A percentile compares a stretch with the other conserved stretches of the same genome.
These are phyloP conservation scores for Ilex aquifolium DNA, from an alignment of 257 asterid species.

Conservation along the genomic window DNA sequence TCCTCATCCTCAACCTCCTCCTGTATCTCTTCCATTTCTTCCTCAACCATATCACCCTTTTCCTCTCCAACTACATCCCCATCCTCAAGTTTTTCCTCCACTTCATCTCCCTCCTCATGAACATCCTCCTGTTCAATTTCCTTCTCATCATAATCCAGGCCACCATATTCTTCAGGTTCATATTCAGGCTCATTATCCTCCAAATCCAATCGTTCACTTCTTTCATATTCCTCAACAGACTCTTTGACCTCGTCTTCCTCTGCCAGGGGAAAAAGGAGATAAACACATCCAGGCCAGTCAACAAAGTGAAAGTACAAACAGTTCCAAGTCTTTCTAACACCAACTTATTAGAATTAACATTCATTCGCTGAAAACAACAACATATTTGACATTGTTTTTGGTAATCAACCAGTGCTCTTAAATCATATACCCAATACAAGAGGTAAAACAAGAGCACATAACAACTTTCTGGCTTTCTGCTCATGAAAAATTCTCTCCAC, in stretches of 20 bases:
- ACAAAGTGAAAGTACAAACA: slow-evolving; percentile 20
- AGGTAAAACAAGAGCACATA: neutral
- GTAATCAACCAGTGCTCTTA: neutral
- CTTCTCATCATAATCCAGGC: slow-evolving; percentile 80
- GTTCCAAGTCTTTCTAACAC: slow-evolving; percentile 5
- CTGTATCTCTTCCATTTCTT: slow-evolving; percentile 53
- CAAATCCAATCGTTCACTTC: slow-evolving; percentile 81
- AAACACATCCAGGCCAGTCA: slow-evolving; percentile 20
- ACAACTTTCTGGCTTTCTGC: neutral
- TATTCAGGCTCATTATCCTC: slow-evolving; percentile 95
- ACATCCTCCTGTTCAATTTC: slow-evolving; percentile 66
- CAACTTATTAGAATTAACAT: neutral
- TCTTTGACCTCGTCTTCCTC: slow-evolving; percentile 57
- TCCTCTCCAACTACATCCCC: slow-evolving; percentile 48
- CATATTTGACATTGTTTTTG: neutral
- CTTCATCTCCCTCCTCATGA: slow-evolving; percentile 52
- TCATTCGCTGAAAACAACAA: neutral
- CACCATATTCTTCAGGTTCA: slow-evolving; percentile 85
- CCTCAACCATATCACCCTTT: slow-evolving; percentile 57
- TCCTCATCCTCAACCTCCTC: slow-evolving; percentile 76
- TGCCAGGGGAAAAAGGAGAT: slow-evolving; percentile 37
- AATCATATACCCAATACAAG: neutral
- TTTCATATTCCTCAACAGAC: slow-evolving; percentile 72
- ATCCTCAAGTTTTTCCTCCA: slow-evolving; percentile 55
- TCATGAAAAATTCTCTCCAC: neutral